Evolutionary conservation across 257 asterid species (phyloP).

Genomic region (Penstemon davidsonii): DNA sequence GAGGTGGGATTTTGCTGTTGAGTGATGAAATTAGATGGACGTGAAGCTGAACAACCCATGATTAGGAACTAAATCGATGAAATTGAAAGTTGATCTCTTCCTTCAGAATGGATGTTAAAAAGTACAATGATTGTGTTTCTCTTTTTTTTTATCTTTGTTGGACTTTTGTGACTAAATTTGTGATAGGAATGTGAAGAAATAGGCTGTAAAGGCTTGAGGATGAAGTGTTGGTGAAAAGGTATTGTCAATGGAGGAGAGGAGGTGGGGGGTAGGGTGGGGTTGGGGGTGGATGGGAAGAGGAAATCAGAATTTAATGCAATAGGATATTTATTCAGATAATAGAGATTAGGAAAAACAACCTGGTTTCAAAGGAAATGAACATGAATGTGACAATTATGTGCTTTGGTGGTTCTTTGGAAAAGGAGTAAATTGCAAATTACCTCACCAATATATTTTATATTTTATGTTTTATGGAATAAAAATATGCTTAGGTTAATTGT

Average conservation of each 20-base stretch:
- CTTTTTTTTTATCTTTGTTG: slow-evolving; percentile 11
- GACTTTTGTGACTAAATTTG: neutral
- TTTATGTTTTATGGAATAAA: no score
- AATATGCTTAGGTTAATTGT: no score
- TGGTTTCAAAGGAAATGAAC: slow-evolving; percentile 10
- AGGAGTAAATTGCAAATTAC: no score
- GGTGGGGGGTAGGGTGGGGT: neutral
- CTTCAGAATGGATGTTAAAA: slow-evolving; percentile 10
- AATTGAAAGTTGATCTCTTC: slow-evolving; percentile 26
- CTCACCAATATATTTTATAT: no score
- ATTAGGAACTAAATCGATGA: slow-evolving; percentile 19
- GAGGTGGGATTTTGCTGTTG: slow-evolving; percentile 51
- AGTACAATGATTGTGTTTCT: slow-evolving; percentile 34
- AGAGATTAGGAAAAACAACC: slow-evolving; percentile 14
- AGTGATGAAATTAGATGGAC: slow-evolving; percentile 49
- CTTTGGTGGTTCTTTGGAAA: no score
- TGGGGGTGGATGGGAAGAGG: neutral
- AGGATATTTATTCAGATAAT: slow-evolving; percentile 10
- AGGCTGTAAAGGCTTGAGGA: slow-evolving; percentile 11
- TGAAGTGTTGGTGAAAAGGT: slow-evolving; percentile 28
- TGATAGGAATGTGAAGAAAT: slow-evolving; percentile 10
- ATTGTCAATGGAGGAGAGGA: slow-evolving; percentile 33
- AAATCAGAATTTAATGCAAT: slow-evolving; percentile 33
- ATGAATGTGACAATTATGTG: neutral
- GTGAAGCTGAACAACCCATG: slow-evolving; percentile 78